A percentile compares a stretch with the other conserved stretches of the same genome.
Evolutionary conservation across 2,329 filamentous ascomycete species (phyloP).

Genomic region (Stagonosporopsis rhizophila): DNA sequence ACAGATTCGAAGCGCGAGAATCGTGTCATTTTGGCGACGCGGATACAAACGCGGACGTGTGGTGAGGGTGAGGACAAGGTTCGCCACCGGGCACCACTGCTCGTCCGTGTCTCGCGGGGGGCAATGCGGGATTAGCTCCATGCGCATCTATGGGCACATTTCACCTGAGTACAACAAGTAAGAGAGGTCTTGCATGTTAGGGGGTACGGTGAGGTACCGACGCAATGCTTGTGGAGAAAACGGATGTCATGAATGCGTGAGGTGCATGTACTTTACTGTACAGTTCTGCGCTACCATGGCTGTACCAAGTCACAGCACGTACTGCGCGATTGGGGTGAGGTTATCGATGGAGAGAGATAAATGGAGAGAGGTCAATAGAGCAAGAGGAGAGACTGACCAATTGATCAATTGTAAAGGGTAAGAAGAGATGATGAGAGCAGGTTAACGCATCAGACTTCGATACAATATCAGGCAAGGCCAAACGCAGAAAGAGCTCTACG

Average conservation of each 20-base stretch:
- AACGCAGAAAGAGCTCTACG: neutral
- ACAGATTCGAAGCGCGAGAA: neutral
- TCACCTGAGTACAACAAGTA: neutral
- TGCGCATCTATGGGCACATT: neutral
- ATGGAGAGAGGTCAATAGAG: too few species aligned
- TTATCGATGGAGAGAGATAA: too few species aligned
- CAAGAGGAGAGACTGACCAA: too few species aligned
- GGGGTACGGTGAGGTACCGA: neutral
- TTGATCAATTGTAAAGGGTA: too few species aligned
- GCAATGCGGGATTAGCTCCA: too few species aligned
- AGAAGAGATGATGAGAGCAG: too few species aligned
- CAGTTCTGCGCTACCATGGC: neutral
- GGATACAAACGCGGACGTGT: conserved; percentile 1
- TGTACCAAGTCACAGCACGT: too few species aligned
- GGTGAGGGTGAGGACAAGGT: conserved; percentile 9
- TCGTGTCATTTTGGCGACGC: neutral
- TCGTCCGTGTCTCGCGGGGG: neutral
- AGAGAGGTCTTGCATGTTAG: neutral
- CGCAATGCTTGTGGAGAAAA: neutral
- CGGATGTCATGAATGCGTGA: neutral
- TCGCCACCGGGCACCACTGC: neutral
- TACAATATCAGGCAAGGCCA: neutral
- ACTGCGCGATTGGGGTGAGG: too few species aligned
- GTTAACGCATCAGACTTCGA: neutral
- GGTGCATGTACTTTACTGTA: neutral